phyloP scores from a whole-genome alignment of 805 yeast species.

The Lipomyces chichibuensis region DNA sequence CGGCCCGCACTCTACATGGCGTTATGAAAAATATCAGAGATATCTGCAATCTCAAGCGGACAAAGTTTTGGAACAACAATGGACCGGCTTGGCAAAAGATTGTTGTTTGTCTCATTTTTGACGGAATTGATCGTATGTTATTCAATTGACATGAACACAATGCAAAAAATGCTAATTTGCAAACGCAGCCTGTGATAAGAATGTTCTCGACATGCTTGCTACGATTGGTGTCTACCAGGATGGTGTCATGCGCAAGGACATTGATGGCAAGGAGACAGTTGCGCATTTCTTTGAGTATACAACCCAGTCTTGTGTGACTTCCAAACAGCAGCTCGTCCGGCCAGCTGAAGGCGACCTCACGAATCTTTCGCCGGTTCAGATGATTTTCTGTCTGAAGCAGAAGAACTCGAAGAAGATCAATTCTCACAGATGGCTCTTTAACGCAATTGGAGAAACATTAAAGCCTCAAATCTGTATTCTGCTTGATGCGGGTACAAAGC shows the following conservation, averaged over 20 bases:
- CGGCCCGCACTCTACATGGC: slow-evolving; percentile 63
- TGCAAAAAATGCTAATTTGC: neutral
- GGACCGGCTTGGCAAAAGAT: slow-evolving; percentile 65
- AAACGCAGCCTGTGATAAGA: slow-evolving; percentile 54
- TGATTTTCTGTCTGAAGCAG: slow-evolving; percentile 64
- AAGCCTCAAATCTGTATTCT: slow-evolving; percentile 61
- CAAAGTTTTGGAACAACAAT: slow-evolving; percentile 55
- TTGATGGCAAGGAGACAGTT: slow-evolving; percentile 62
- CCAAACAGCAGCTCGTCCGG: slow-evolving; percentile 54
- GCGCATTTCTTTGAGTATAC: slow-evolving; percentile 71
- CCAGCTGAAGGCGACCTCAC: slow-evolving; percentile 55
- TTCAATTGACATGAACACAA: neutral
- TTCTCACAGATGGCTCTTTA: slow-evolving; percentile 71
- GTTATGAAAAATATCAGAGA: slow-evolving; percentile 66
- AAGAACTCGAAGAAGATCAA: slow-evolving; percentile 66
- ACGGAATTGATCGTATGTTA: slow-evolving; percentile 56
- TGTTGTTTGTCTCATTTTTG: slow-evolving; percentile 65
- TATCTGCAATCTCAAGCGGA: slow-evolving; percentile 53
- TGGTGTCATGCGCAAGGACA: slow-evolving; percentile 62
- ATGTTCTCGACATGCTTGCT: slow-evolving; percentile 64
- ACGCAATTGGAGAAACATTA: slow-evolving; percentile 61
- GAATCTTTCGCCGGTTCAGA: slow-evolving; percentile 64
- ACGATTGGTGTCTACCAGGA: slow-evolving; percentile 69
- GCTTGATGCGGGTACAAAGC: slow-evolving; percentile 68
- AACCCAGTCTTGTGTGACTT: slow-evolving; percentile 52